Evolutionary conservation across 2,329 filamentous ascomycete species (phyloP).

Genomic region (Nigrospora osmanthi): DNA sequence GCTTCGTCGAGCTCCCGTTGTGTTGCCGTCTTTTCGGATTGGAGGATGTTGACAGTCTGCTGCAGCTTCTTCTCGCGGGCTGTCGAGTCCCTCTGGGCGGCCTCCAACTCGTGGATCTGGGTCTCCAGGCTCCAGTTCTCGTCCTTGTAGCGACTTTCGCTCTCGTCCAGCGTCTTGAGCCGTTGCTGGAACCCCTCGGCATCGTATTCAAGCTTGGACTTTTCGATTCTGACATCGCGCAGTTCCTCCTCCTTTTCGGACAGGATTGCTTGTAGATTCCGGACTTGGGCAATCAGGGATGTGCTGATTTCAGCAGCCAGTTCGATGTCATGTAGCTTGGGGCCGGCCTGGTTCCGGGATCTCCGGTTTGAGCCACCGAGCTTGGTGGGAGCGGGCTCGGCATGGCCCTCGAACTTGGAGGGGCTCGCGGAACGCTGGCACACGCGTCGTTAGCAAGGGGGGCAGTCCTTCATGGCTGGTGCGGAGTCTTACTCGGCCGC

Average conservation of each 20-base stretch:
- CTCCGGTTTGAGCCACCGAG: conserved; percentile 80
- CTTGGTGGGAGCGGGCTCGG: conserved; percentile 82
- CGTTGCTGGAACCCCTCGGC: conserved; percentile 72
- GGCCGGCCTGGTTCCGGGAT: conserved; percentile 81
- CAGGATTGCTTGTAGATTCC: conserved; percentile 78
- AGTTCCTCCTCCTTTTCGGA: conserved; percentile 83
- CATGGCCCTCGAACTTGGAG: conserved; percentile 75
- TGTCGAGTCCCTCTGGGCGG: conserved; percentile 64
- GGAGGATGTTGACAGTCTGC: conserved; percentile 60
- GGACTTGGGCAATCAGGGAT: conserved; percentile 86
- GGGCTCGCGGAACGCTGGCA: conserved; percentile 61
- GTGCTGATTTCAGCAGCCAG: conserved; percentile 98
- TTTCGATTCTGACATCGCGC: conserved; percentile 66
- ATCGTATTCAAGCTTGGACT: conserved; percentile 74
- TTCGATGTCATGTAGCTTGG: conserved; percentile 88
- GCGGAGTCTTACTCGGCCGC: conserved; percentile 38
- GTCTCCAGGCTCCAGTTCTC: conserved; percentile 98
- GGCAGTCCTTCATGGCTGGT: conserved; percentile 5
- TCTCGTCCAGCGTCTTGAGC: conserved; percentile 79
- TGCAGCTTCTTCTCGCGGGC: conserved; percentile 79
- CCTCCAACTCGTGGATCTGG: conserved; percentile 74
- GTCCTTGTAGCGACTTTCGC: conserved; percentile 92
- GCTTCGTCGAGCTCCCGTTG: conserved; percentile 90
- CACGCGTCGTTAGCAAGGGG: conserved; percentile 4
- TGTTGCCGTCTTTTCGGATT: conserved; percentile 66